Evolutionary conservation across 1,284 basidiomycete species (phyloP).

Genomic region (Trichosporon inkin): DNA sequence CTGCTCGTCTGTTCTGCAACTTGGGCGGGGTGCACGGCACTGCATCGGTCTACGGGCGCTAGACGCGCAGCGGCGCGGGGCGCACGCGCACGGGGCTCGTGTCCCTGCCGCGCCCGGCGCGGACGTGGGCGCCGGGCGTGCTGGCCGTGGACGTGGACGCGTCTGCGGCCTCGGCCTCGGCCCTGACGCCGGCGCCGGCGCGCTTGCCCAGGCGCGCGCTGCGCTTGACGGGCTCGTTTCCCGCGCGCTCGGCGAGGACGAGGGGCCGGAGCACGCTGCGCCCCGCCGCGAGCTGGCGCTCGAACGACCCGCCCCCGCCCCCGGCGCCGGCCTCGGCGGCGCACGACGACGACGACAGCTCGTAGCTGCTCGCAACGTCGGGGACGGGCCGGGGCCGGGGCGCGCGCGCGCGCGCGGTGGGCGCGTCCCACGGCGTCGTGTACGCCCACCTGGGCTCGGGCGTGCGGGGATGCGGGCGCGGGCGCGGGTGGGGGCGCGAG

Average conservation of each 20-base stretch:
- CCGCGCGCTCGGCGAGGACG: background rate
- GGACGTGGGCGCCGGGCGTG: background rate
- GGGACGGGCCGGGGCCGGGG: background rate
- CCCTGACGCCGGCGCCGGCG: background rate
- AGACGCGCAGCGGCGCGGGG: background rate
- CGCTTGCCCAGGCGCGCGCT: background rate
- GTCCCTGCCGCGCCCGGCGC: background rate
- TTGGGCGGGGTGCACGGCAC: no score
- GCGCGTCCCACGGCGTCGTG: constrained; percentile 3
- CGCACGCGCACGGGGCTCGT: background rate
- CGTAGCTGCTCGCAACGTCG: background rate
- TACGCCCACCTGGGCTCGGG: background rate
- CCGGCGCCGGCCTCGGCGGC: background rate
- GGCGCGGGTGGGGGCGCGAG: background rate
- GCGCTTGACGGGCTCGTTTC: constrained; percentile 1
- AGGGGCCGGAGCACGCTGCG: background rate
- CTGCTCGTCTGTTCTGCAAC: no score
- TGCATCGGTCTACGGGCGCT: no score
- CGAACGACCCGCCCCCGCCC: background rate
- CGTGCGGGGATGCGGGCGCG: background rate
- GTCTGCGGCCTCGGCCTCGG: no score
- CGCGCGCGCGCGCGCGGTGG: background rate
- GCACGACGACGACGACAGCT: background rate
- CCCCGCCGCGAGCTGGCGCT: background rate
- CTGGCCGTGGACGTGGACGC: no score